These are phyloP conservation scores for Alternaria conjuncta DNA, from an alignment of 2,329 filamentous ascomycete genomes.

Conservation along the genomic window DNA sequence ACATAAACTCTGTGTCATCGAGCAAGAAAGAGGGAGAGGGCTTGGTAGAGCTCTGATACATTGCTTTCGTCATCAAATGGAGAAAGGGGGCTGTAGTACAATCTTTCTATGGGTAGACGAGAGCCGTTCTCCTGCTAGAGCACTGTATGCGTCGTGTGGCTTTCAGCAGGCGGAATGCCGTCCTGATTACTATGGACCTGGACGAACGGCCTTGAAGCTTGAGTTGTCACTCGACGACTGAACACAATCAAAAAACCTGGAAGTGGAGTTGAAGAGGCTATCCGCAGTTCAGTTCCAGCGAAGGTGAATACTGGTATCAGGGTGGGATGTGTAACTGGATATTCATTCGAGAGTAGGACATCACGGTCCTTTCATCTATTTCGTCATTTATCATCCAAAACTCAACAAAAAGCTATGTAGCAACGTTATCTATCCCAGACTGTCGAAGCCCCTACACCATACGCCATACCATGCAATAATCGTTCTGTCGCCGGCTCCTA, in stretches of 20 bases:
- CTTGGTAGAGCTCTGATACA: constrained; percentile 55
- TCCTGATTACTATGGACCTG: constrained; percentile 58
- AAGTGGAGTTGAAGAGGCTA: constrained; percentile 9
- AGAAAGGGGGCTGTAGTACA: constrained; percentile 55
- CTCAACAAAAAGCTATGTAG: not conserved
- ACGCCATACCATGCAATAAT: constrained; percentile 2
- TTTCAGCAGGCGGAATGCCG: constrained; percentile 57
- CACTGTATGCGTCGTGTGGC: constrained; percentile 54
- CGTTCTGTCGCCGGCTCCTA: constrained; percentile 45
- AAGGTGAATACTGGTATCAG: constrained; percentile 6
- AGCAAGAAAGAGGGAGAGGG: constrained; percentile 55
- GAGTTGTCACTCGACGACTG: constrained; percentile 24
- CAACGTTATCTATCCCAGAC: constrained; percentile 1
- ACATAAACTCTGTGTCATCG: constrained; percentile 60
- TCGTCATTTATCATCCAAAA: not conserved
- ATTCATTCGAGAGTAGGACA: not conserved
- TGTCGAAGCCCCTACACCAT: not conserved
- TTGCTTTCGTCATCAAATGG: constrained; percentile 52
- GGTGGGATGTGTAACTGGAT: too few relatives aligned
- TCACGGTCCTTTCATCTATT: not conserved
- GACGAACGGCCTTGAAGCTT: constrained; percentile 51
- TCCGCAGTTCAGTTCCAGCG: constrained; percentile 15
- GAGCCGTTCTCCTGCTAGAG: constrained; percentile 52
- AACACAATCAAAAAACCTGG: not conserved
- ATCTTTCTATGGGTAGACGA: constrained; percentile 62